Percentiles rank a stretch among this genome's conserved stretches.
Conservation (phyloP, 441 rosid genomes). For the Gossypium lobatum region DNA sequence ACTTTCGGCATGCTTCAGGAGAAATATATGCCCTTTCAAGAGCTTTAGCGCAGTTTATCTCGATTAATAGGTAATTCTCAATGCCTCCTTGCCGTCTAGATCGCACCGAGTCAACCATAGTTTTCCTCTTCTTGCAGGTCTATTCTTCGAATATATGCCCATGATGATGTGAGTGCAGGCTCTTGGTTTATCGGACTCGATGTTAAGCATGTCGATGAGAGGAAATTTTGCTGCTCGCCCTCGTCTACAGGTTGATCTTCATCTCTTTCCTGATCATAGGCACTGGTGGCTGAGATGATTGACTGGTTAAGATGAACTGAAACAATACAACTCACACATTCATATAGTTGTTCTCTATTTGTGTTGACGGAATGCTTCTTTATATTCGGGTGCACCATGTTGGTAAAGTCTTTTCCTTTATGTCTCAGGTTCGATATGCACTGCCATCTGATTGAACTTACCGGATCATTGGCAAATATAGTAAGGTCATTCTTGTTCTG, state of each 20-base stretch:
- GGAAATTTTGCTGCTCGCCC: slow-evolving; percentile 40
- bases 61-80: slow-evolving; percentile 32
- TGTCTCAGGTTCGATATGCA: slow-evolving; percentile 35
- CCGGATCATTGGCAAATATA: not conserved
- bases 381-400: not conserved
- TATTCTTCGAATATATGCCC: slow-evolving; percentile 34
- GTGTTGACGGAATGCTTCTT: not conserved
- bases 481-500: not conserved
- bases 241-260: slow-evolving; percentile 27
- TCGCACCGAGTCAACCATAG: not conserved
- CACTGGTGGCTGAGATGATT: not conserved
- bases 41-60: slow-evolving; percentile 37
- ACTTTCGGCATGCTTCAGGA: slow-evolving; percentile 41
- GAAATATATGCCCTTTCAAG: slow-evolving; percentile 32
- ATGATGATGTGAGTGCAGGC: slow-evolving; percentile 38
- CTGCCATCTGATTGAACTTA: slow-evolving; percentile 28
- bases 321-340: not conserved
- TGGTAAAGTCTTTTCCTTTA: not conserved
- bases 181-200: slow-evolving; percentile 47
- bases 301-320: not conserved
- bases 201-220: slow-evolving; percentile 28
- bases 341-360: not conserved
- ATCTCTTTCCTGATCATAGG: slow-evolving; percentile 4
- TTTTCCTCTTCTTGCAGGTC: slow-evolving; percentile 21
- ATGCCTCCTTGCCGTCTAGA: not conserved